These are phyloP conservation scores for Argentina anserina DNA, from an alignment of 306 rosid species.

Conservation along the genomic window DNA sequence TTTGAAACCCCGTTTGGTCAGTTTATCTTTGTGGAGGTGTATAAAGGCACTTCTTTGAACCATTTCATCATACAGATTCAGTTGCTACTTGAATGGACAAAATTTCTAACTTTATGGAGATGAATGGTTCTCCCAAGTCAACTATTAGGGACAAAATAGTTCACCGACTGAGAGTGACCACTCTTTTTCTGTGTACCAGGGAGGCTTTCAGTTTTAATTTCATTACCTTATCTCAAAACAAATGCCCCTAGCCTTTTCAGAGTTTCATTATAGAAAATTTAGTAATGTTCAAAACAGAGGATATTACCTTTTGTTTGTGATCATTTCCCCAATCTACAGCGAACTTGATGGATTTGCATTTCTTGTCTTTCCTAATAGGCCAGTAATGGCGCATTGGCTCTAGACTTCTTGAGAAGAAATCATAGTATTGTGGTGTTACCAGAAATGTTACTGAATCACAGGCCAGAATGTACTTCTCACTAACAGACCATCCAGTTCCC, in stretches of 20 bases:
- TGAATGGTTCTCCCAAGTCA: too few relatives aligned
- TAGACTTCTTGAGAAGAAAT: constrained; percentile 40
- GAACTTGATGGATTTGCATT: constrained; percentile 40
- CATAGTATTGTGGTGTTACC: constrained; percentile 29
- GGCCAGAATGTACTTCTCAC: constrained; percentile 43
- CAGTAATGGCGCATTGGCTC: constrained; percentile 40
- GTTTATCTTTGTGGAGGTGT: too few relatives aligned
- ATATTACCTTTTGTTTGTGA: constrained; percentile 31
- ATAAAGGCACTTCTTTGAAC: too few relatives aligned
- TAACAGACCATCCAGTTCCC: constrained; percentile 48
- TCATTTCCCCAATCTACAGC: constrained; percentile 46
- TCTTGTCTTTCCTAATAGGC: constrained; percentile 29
- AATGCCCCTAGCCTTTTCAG: too few relatives aligned
- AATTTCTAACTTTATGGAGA: too few relatives aligned
- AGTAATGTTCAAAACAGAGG: background rate
- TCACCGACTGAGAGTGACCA: too few relatives aligned
- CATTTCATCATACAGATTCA: too few relatives aligned
- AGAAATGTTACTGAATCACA: constrained; percentile 35
- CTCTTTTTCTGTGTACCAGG: background rate
- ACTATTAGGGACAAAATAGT: too few relatives aligned
- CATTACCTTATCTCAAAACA: background rate
- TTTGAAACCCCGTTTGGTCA: too few relatives aligned
- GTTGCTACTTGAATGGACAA: too few relatives aligned
- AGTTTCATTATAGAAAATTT: too few relatives aligned
- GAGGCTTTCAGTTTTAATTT: background rate